These are phyloP conservation scores for Coemansia sp. DNA, from an alignment of 371 early-diverging fungal species.

Conservation along the genomic window DNA sequence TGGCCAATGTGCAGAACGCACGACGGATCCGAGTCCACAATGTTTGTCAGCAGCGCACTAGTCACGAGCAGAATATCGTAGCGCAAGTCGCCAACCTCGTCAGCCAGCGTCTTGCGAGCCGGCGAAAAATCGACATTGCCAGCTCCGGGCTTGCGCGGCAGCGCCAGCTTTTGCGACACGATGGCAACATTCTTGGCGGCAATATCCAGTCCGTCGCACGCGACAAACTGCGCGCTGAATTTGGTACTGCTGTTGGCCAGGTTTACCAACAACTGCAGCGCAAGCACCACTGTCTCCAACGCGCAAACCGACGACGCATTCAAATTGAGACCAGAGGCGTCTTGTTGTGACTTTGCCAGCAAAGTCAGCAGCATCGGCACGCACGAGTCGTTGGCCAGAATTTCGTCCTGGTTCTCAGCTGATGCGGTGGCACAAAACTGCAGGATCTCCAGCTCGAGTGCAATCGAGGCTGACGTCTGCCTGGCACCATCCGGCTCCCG, in stretches of 20 bases:
- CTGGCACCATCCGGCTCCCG: conserved; percentile 11
- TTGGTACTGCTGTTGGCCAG: conserved; percentile 40
- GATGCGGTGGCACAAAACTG: conserved; percentile 43
- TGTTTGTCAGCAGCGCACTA: conserved; percentile 39
- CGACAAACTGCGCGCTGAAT: conserved; percentile 39
- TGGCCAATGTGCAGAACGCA: conserved; percentile 26
- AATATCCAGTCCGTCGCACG: conserved; percentile 23
- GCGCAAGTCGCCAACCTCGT: conserved; percentile 27
- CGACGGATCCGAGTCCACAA: conserved; percentile 43
- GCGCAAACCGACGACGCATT: background rate
- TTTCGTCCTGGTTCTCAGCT: conserved; percentile 33
- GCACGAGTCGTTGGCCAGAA: conserved; percentile 17
- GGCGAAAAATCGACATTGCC: conserved; percentile 10
- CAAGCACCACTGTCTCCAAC: conserved; percentile 31
- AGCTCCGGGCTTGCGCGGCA: background rate
- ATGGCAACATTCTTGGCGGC: conserved; percentile 42
- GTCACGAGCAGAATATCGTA: conserved; percentile 43
- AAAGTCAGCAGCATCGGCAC: conserved; percentile 27
- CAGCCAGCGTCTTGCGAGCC: conserved; percentile 14
- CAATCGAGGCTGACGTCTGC: conserved; percentile 29
- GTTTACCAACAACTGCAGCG: conserved; percentile 42
- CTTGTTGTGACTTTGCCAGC: conserved; percentile 34
- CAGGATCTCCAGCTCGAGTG: conserved; percentile 39
- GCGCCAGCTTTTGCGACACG: conserved; percentile 23
- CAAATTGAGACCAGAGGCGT: background rate